Conservation (phyloP, 75 land plant species). For the Cupressus sempervirens region DNA sequence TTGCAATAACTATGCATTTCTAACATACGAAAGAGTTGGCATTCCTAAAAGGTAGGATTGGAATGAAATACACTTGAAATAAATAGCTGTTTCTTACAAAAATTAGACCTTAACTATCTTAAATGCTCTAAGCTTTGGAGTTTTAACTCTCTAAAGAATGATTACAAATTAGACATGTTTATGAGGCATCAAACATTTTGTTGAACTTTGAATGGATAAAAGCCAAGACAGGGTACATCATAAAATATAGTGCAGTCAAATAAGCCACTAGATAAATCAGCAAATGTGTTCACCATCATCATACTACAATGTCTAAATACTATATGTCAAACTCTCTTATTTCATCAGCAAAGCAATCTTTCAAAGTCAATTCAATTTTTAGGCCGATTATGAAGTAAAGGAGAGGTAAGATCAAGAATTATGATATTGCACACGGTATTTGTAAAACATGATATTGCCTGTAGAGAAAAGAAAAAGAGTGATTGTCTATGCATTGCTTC, state of each 20-base stretch:
- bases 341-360: not conserved
- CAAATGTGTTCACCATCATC: not conserved
- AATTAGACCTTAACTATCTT: not conserved
- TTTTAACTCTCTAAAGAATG: not conserved
- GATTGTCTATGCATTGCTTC: not conserved
- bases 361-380: not conserved
- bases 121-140: not conserved
- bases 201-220: not conserved
- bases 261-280: not conserved
- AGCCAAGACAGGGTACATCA: not conserved
- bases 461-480: not conserved
- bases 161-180: not conserved
- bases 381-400: not conserved
- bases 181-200: not conserved
- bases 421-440: not conserved
- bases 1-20: not conserved
- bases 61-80: not conserved
- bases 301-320: not conserved
- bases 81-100: not conserved
- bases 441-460: not conserved
- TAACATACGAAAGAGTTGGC: not conserved
- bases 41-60: not conserved
- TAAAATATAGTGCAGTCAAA: not conserved
- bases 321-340: not conserved
- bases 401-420: not conserved